phyloP scores from a whole-genome alignment of 495 filamentous ascomycete species.

The Parachaetomium inaequale region DNA sequence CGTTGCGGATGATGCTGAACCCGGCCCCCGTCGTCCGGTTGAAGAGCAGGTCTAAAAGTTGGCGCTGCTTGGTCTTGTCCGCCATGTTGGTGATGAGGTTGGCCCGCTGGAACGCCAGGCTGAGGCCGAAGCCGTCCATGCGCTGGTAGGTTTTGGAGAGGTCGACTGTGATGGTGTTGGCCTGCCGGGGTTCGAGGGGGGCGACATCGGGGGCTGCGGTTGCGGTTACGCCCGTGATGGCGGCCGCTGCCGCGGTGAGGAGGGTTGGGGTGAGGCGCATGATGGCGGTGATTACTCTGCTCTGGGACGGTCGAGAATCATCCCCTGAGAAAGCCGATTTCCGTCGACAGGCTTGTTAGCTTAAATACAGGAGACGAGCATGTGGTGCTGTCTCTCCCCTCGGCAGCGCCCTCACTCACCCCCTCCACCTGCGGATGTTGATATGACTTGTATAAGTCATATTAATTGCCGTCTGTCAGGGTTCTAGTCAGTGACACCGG shows the following conservation, averaged over 20 bases:
- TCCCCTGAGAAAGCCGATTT: too few relatives aligned
- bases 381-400: too few relatives aligned
- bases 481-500: background rate
- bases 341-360: too few relatives aligned
- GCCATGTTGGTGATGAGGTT: slow-evolving; percentile 49
- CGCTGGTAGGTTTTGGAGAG: slow-evolving; percentile 42
- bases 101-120: slow-evolving; percentile 54
- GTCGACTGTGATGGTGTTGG: slow-evolving; percentile 42
- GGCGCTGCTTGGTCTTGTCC: slow-evolving; percentile 42
- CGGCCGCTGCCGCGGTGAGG: slow-evolving; percentile 20
- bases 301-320: too few relatives aligned
- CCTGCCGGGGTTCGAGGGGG: slow-evolving; percentile 28
- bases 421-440: background rate
- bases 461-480: background rate
- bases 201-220: background rate
- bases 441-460: background rate
- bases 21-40: slow-evolving; percentile 49
- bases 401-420: background rate
- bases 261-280: slow-evolving; percentile 19
- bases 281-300: background rate
- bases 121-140: slow-evolving; percentile 53
- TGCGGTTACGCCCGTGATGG: slow-evolving; percentile 1
- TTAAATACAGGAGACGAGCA: too few relatives aligned
- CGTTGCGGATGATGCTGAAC: slow-evolving; percentile 53
- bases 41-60: slow-evolving; percentile 51